Base-by-base conservation (phyloP, 1,284 basidiomycete species). In the Ceratobasidium sp. region DNA sequence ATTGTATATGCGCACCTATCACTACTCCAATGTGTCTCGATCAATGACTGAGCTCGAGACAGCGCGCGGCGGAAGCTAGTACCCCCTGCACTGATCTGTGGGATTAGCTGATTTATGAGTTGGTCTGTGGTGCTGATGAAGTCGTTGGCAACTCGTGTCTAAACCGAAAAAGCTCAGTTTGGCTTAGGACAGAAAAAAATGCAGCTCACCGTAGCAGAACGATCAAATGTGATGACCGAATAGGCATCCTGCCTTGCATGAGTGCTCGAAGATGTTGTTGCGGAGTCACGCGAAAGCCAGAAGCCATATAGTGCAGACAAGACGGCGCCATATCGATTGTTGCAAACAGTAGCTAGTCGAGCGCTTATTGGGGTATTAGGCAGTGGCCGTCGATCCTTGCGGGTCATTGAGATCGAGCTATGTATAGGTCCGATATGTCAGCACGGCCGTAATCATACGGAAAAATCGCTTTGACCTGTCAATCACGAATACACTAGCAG, bases 261-360 rank as follows among this genome's bases (percentile, higher is more conserved):
- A 49, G 53, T 77, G 13, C 53, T 18, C 2, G 79, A 76, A 7
- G 76, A 64, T 7, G 60, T 10, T 33, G 5, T 10, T 0, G 66
- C 87, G 3, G 86, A 84, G 40, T 87, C 85, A 7, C 90, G 87
- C 2, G 90, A 87, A 13, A 84, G 82, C 90, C 90, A 91, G 81
- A 91, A 91, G 18, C 84, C 84, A 77, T 89, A 81, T 5, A 90
- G 79, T 0, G 90, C 88, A 0, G 89, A 90, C 69, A 88, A 88
- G 0, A 90, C 90, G 1, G 90, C 89, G 0, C 90, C 90, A 23
- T 90, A 86, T 58, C 90, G 83, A 80, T 91, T 89, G 80, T 90
- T 84, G 60, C 85, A 83, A 0, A 58, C 75, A 28, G 81, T 80
- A 0, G 78, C 77, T 76, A 91, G 89, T 28, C 81, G 81, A 18